Conservation (phyloP, 2,329 filamentous ascomycete genomes). For the Phialocephala subalpina region DNA sequence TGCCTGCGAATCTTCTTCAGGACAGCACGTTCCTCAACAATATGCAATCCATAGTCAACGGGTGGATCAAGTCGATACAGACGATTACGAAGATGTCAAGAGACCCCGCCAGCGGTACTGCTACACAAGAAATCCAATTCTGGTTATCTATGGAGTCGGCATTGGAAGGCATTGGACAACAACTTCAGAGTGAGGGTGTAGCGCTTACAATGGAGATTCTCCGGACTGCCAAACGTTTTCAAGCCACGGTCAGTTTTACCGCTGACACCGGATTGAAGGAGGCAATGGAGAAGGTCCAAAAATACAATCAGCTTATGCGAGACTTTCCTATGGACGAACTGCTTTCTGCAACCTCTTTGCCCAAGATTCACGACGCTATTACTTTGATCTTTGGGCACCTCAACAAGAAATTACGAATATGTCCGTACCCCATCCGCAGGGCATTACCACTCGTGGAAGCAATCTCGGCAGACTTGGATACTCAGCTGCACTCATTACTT, state of each 20-base stretch:
- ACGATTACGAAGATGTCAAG: slow-evolving; percentile 93
- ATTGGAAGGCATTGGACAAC: slow-evolving; percentile 88
- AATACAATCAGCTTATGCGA: slow-evolving; percentile 98
- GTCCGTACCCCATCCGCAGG: slow-evolving; percentile 91
- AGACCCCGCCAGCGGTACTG: slow-evolving; percentile 79
- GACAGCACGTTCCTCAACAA: slow-evolving; percentile 95
- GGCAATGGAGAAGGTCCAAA: slow-evolving; percentile 93
- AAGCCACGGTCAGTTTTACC: slow-evolving; percentile 95
- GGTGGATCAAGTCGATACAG: slow-evolving; percentile 99
- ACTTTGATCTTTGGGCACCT: slow-evolving; percentile 91
- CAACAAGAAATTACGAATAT: slow-evolving; percentile 97
- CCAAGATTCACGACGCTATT: slow-evolving; percentile 89
- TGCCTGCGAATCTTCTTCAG: slow-evolving; percentile 78
- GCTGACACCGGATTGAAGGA: slow-evolving; percentile 97
- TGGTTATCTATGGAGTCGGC: slow-evolving; percentile 98
- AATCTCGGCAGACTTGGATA: slow-evolving; percentile 92
- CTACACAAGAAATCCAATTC: slow-evolving; percentile 98
- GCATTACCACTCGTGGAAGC: slow-evolving; percentile 95
- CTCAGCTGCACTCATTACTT: slow-evolving; percentile 83
- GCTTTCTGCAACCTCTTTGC: slow-evolving; percentile 86
- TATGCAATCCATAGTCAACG: slow-evolving; percentile 91
- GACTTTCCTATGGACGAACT: slow-evolving; percentile 97
- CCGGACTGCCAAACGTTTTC: slow-evolving; percentile 96
- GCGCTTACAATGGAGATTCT: slow-evolving; percentile 91
- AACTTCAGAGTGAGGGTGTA: slow-evolving; percentile 89